Evolutionary conservation across 257 asterid species (phyloP).

Genomic region (Scutellaria baicalensis): DNA sequence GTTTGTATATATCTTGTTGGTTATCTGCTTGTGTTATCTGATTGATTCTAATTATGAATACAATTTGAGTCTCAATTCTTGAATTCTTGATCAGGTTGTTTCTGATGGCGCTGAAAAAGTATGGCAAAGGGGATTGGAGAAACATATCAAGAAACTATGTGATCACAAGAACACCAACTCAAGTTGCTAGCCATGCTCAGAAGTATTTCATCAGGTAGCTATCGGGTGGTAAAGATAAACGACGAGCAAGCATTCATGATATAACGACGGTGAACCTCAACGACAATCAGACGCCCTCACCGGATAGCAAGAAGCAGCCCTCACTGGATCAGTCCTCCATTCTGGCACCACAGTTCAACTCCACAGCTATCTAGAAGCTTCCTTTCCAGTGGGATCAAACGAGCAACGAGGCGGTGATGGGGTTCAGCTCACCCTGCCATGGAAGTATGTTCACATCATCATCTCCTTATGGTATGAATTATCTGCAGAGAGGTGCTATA

Average conservation of each 20-base stretch:
- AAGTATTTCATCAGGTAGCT: conserved; percentile 88
- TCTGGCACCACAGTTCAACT: conserved; percentile 21
- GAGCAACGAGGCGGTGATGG: conserved; percentile 34
- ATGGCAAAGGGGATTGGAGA: conserved; percentile 98
- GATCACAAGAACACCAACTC: conserved; percentile 89
- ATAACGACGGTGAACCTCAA: conserved; percentile 70
- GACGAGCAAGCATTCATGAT: conserved; percentile 95
- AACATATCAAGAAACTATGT: conserved; percentile 85
- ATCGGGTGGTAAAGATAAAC: conserved; percentile 83
- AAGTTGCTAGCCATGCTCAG: conserved; percentile 98
- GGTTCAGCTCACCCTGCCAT: conserved; percentile 31
- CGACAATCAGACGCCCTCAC: conserved; percentile 44
- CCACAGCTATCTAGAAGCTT: conserved; percentile 29
- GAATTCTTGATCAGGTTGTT: conserved; percentile 50
- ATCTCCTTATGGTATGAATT: conserved; percentile 26
- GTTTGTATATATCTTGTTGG: not conserved
- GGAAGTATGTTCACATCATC: conserved; percentile 34
- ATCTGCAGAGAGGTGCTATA: conserved; percentile 35
- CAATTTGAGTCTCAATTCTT: not conserved
- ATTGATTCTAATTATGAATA: too few species aligned
- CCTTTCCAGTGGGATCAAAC: conserved; percentile 53
- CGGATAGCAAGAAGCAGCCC: conserved; percentile 36
- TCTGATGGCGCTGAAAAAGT: conserved; percentile 84
- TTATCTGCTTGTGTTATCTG: too few species aligned
- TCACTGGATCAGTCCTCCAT: conserved; percentile 37